These are phyloP conservation scores for Chrysoporthe austroafricana DNA, from an alignment of 2,329 filamentous ascomycete genomes.

Conservation along the genomic window DNA sequence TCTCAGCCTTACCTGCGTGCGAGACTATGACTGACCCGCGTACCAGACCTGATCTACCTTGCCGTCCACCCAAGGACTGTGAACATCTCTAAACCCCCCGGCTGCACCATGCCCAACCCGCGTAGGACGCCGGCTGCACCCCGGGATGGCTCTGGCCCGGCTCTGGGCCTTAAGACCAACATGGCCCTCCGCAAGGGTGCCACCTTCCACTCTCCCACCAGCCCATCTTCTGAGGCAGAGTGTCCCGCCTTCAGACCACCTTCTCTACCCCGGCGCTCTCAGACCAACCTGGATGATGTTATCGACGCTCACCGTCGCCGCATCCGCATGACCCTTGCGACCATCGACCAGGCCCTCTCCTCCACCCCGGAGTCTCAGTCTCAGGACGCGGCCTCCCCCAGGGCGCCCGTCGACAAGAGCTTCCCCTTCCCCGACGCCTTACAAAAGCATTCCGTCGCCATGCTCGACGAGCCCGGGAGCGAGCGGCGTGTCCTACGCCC, in stretches of 20 bases:
- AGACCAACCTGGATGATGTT: constrained; percentile 72
- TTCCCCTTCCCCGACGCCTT: constrained; percentile 64
- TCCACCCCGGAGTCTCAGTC: constrained; percentile 42
- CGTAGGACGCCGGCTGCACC: constrained; percentile 49
- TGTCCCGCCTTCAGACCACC: constrained; percentile 53
- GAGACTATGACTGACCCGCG: constrained; percentile 28
- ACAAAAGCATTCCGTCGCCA: constrained; percentile 58
- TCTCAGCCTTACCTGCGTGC: constrained; percentile 28
- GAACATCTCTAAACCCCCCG: constrained; percentile 33
- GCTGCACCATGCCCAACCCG: constrained; percentile 43
- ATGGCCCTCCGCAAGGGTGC: constrained; percentile 70
- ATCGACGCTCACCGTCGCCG: constrained; percentile 71
- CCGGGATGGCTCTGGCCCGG: constrained; percentile 45
- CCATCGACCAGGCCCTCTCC: constrained; percentile 66
- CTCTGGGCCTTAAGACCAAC: constrained; percentile 56
- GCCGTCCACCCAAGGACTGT: constrained; percentile 20
- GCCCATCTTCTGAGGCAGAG: constrained; percentile 37
- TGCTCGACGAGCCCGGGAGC: constrained; percentile 46
- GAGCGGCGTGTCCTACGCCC: constrained; percentile 58
- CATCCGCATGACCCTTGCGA: constrained; percentile 66
- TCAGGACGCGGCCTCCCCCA: constrained; percentile 32
- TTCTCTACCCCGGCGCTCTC: constrained; percentile 65
- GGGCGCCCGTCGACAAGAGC: constrained; percentile 56
- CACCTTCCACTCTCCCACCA: constrained; percentile 63
- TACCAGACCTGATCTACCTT: constrained; percentile 23